phyloP scores from a whole-genome alignment of 2,329 filamentous ascomycete genomes.

The Alternaria alternata region DNA sequence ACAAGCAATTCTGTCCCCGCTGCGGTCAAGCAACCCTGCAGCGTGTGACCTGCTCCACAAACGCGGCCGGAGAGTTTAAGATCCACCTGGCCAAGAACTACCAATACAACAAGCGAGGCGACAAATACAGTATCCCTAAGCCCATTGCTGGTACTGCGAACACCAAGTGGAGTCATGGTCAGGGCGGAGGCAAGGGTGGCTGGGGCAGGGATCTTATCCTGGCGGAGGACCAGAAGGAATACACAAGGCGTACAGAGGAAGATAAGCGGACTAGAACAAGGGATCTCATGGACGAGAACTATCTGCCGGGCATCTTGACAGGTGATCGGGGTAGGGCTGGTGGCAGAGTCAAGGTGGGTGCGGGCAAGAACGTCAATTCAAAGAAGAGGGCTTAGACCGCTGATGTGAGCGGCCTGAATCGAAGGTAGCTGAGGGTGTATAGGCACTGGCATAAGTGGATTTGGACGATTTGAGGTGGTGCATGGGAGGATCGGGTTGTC shows the following conservation, averaged over 20 bases:
- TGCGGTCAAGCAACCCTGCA: conserved; percentile 90
- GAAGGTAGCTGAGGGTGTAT: background rate
- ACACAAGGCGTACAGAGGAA: conserved; percentile 68
- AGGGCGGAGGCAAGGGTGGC: conserved; percentile 80
- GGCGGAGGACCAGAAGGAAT: conserved; percentile 97
- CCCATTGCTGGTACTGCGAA: conserved; percentile 81
- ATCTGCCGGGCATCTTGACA: conserved; percentile 82
- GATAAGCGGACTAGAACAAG: conserved; percentile 73
- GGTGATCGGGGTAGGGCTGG: conserved; percentile 73
- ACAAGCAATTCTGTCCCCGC: conserved; percentile 88
- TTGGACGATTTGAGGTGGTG: background rate
- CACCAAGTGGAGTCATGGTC: conserved; percentile 69
- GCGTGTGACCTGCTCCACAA: conserved; percentile 84
- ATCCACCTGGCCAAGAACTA: conserved; percentile 93
- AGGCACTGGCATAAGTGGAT: background rate
- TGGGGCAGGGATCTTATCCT: conserved; percentile 88
- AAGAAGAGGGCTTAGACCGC: conserved; percentile 62
- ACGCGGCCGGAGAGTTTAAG: conserved; percentile 79
- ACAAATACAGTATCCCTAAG: conserved; percentile 92
- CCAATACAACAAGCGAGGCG: conserved; percentile 93
- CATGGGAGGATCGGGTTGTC: conserved; percentile 4
- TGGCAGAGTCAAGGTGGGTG: conserved; percentile 80
- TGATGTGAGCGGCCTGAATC: background rate
- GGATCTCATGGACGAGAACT: conserved; percentile 95
- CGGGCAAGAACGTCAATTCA: conserved; percentile 86